Evolutionary conservation across 2,329 filamentous ascomycete genomes (phyloP).

Genomic region (Hymenoscyphus scutula): DNA sequence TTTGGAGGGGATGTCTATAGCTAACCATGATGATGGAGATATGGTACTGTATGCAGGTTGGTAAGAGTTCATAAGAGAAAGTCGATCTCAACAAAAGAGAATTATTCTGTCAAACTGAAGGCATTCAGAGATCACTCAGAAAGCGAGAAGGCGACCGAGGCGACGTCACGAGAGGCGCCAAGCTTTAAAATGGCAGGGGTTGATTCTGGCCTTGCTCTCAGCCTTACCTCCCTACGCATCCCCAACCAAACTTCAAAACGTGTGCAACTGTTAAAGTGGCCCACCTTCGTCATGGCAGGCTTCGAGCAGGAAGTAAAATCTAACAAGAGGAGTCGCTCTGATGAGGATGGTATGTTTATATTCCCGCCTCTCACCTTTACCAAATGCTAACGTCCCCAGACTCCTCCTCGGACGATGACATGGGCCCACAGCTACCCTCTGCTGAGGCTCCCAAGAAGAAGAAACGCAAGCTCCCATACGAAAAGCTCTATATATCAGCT

Average conservation of each 20-base stretch:
- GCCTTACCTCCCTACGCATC: slow-evolving; percentile 12
- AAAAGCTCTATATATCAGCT: slow-evolving; percentile 91
- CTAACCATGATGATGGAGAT: slow-evolving; percentile 39
- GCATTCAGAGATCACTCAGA: background rate
- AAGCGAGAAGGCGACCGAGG: background rate
- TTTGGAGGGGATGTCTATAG: slow-evolving; percentile 67
- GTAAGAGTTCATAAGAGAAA: background rate
- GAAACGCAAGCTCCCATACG: slow-evolving; percentile 83
- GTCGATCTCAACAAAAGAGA: background rate
- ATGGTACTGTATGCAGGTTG: too few species aligned
- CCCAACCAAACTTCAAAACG: background rate
- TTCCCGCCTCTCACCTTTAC: slow-evolving; percentile 7
- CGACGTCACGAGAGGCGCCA: background rate
- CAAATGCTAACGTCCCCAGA: slow-evolving; percentile 25
- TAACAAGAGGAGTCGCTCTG: slow-evolving; percentile 56
- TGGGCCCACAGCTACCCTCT: slow-evolving; percentile 87
- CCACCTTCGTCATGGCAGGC: slow-evolving; percentile 35
- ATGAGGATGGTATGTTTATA: slow-evolving; percentile 36
- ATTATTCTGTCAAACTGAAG: background rate
- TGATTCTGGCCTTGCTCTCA: slow-evolving; percentile 11
- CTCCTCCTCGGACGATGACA: slow-evolving; percentile 80
- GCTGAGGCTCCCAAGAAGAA: slow-evolving; percentile 83
- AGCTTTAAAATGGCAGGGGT: too few species aligned
- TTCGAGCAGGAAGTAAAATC: slow-evolving; percentile 38
- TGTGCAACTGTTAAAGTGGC: background rate